Evolutionary conservation across 1,139 yeast species (phyloP).

Genomic region (Meyerozyma athensensis): DNA sequence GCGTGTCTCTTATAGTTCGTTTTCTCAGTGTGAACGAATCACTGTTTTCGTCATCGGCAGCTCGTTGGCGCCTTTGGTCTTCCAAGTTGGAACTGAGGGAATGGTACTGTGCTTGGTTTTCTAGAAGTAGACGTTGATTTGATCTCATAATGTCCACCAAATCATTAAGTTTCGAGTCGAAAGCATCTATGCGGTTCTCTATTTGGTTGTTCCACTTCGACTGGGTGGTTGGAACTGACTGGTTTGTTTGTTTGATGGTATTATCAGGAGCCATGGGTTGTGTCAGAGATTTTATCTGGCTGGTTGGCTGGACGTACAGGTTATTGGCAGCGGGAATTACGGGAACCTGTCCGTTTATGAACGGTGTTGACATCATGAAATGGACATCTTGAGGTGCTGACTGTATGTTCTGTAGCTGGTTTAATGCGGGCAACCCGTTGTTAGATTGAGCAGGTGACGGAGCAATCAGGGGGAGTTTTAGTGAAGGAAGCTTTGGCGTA

Average conservation of each 20-base stretch:
- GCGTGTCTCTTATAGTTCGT: not conserved
- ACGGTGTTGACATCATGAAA: conserved; percentile 2
- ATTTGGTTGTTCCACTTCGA: conserved; percentile 39
- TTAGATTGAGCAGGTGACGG: conserved; percentile 6
- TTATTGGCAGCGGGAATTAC: not conserved
- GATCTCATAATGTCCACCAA: conserved; percentile 33
- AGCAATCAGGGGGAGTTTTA: conserved; percentile 30
- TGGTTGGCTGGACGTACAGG: not conserved
- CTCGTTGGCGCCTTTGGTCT: not conserved
- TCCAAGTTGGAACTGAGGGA: conserved; percentile 1
- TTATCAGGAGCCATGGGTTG: not conserved
- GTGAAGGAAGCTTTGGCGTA: conserved; percentile 49
- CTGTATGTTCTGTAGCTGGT: not conserved
- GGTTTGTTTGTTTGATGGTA: too few species aligned
- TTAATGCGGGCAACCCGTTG: not conserved
- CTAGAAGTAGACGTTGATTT: conserved; percentile 27
- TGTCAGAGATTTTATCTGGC: too few species aligned
- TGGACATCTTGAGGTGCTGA: conserved; percentile 4
- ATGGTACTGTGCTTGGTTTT: conserved; percentile 13
- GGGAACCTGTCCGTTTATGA: not conserved
- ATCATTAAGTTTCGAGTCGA: conserved; percentile 45
- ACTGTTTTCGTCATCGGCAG: not conserved
- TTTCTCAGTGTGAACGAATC: not conserved
- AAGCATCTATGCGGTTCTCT: conserved; percentile 40
- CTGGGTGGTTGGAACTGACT: conserved; percentile 6